These are phyloP conservation scores for Nemania serpens DNA, from an alignment of 2,329 filamentous ascomycete species.

Conservation along the genomic window DNA sequence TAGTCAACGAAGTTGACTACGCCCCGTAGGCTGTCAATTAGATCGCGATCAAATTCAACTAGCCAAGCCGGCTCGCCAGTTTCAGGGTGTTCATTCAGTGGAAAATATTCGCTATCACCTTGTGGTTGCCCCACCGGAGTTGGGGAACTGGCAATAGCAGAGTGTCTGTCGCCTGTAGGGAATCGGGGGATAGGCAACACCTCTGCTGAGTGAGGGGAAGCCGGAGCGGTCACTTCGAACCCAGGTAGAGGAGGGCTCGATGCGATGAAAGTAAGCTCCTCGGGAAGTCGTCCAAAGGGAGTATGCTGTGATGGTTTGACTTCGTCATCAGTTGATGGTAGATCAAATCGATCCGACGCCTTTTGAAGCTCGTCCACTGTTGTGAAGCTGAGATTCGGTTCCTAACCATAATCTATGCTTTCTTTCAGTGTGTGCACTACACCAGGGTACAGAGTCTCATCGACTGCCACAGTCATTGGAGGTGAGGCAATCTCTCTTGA, in stretches of 20 bases:
- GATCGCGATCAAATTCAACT: conserved; percentile 35
- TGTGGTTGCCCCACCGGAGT: background rate
- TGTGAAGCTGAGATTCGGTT: conserved; percentile 41
- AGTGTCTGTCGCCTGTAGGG: background rate
- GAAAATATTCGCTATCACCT: background rate
- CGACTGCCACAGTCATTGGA: conserved; percentile 9
- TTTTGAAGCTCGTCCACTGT: conserved; percentile 39
- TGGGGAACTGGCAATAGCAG: background rate
- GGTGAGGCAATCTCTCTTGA: conserved; percentile 1
- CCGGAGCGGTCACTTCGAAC: background rate
- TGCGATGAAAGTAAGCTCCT: background rate
- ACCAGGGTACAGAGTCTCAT: conserved; percentile 40
- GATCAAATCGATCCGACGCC: conserved; percentile 35
- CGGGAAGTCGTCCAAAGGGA: background rate
- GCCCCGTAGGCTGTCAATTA: conserved; percentile 38
- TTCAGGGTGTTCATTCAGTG: background rate
- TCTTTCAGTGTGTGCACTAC: conserved; percentile 35
- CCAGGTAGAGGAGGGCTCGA: conserved; percentile 18
- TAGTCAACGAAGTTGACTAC: conserved; percentile 40
- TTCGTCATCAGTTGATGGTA: conserved; percentile 18
- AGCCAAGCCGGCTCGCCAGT: conserved; percentile 36
- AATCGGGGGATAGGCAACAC: background rate
- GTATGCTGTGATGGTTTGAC: background rate
- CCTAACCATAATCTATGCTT: conserved; percentile 38
- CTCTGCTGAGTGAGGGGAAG: background rate